These are phyloP conservation scores for Mycena amicta DNA, from an alignment of 768 basidiomycete species.

Conservation along the genomic window DNA sequence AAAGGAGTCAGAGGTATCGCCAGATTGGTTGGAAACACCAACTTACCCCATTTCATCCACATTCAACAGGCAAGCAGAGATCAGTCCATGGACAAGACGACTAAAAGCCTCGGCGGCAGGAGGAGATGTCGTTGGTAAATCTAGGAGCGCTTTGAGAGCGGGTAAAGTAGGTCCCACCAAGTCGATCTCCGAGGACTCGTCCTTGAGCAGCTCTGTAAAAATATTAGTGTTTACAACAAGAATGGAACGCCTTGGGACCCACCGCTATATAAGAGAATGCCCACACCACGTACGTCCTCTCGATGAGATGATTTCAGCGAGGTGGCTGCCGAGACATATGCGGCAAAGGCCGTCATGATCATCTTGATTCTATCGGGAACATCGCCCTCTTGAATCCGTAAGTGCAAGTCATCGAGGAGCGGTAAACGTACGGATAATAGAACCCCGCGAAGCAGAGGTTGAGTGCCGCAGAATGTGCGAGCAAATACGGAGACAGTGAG, in stretches of 20 bases:
- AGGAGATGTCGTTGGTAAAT: conserved; percentile 45
- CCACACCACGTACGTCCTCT: conserved; percentile 80
- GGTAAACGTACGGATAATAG: conserved; percentile 49
- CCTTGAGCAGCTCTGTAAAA: conserved; percentile 72
- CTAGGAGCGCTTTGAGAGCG: conserved; percentile 74
- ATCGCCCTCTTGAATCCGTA: conserved; percentile 47
- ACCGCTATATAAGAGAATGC: conserved; percentile 81
- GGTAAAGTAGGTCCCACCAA: conserved; percentile 80
- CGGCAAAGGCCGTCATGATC: conserved; percentile 63
- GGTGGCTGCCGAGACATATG: conserved; percentile 61
- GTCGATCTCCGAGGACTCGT: conserved; percentile 81
- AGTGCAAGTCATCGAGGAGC: background rate
- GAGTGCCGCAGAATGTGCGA: conserved; percentile 77
- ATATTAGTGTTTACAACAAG: no score
- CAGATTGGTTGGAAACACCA: background rate
- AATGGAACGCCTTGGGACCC: no score
- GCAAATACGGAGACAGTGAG: conserved; percentile 83
- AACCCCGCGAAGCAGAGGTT: conserved; percentile 56
- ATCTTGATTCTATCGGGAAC: conserved; percentile 61
- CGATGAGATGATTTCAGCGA: conserved; percentile 56
- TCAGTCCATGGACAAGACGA: conserved; percentile 70
- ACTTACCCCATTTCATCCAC: conserved; percentile 90
- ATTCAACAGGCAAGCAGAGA: conserved; percentile 85
- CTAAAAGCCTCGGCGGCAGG: conserved; percentile 56
- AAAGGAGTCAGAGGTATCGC: no score